Evolutionary conservation across 148 eudicot genomes (phyloP).

Genomic region (Cornus controversa): DNA sequence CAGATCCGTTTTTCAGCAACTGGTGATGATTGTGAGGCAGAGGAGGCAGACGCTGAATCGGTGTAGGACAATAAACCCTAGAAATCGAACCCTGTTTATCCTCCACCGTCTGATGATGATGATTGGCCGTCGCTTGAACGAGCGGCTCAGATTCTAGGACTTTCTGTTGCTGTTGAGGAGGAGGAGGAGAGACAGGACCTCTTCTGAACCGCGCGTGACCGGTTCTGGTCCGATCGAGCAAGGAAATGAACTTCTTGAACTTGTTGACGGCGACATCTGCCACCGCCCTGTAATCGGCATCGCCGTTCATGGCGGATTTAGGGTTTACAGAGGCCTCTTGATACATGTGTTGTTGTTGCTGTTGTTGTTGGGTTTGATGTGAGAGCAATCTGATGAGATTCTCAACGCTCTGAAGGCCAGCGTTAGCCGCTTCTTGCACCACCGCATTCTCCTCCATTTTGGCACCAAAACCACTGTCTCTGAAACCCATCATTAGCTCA

Average conservation of each 20-base stretch:
- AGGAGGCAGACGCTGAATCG: constrained; percentile 77
- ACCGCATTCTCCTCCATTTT: constrained; percentile 64
- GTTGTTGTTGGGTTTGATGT: constrained; percentile 27
- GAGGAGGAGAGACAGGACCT: constrained; percentile 41
- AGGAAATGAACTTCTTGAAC: constrained; percentile 76
- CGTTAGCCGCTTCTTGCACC: constrained; percentile 71
- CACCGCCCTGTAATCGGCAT: constrained; percentile 55
- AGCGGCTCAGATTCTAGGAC: constrained; percentile 1
- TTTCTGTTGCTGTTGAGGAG: constrained; percentile 13
- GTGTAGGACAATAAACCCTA: constrained; percentile 43
- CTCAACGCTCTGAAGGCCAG: constrained; percentile 84
- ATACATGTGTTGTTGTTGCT: not conserved
- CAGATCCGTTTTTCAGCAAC: constrained; percentile 14
- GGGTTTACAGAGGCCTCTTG: constrained; percentile 3
- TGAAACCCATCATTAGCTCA: constrained; percentile 61
- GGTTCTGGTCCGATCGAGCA: constrained; percentile 67
- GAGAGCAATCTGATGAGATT: constrained; percentile 67
- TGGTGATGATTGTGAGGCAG: constrained; percentile 27
- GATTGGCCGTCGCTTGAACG: not conserved
- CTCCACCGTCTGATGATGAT: constrained; percentile 2
- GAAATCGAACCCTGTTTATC: constrained; percentile 15
- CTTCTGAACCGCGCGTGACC: constrained; percentile 96
- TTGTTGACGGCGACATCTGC: constrained; percentile 81
- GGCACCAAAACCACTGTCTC: constrained; percentile 21
- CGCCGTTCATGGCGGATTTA: not conserved